phyloP scores from a whole-genome alignment of 108 stramenopile genomes.

The Asterionellopsis glacialis region DNA sequence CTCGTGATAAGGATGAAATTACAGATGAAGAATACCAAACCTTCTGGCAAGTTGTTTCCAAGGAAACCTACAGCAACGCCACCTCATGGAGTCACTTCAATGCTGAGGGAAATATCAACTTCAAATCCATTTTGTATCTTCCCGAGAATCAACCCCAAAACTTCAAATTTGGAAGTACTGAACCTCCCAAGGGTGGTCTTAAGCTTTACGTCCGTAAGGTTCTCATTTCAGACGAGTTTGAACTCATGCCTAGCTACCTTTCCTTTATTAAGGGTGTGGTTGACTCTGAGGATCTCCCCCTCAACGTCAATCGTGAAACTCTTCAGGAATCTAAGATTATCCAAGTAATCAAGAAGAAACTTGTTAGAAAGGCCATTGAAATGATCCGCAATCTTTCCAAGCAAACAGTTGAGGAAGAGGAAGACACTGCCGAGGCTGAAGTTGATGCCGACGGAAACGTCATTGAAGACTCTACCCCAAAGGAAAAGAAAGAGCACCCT shows the following conservation, averaged over 20 bases:
- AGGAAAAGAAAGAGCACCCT: conserved; percentile 41
- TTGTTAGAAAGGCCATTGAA: conserved; percentile 97
- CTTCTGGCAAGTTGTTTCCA: conserved; percentile 66
- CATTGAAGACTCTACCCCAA: conserved; percentile 43
- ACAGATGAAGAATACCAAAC: conserved; percentile 97
- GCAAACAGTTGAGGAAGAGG: conserved; percentile 29
- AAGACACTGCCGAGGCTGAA: conserved; percentile 48
- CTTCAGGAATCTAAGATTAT: conserved; percentile 96
- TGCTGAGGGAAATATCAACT: conserved; percentile 99
- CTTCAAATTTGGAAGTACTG: conserved; percentile 43
- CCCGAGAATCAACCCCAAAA: conserved; percentile 66
- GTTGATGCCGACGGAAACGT: conserved; percentile 55
- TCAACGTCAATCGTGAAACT: conserved; percentile 99
- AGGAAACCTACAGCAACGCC: conserved; percentile 46
- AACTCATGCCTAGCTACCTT: conserved; percentile 95
- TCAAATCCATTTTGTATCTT: conserved; percentile 95
- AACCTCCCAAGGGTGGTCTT: conserved; percentile 37
- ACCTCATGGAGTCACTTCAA: conserved; percentile 95
- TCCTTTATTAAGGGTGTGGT: conserved; percentile 96
- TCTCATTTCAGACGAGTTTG: conserved; percentile 97
- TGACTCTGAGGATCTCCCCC: conserved; percentile 98
- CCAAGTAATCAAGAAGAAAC: conserved; percentile 99
- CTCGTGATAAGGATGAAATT: conserved; percentile 93
- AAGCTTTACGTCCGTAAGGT: conserved; percentile 98
- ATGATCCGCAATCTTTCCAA: conserved; percentile 86